These are phyloP conservation scores for Microsporum audouinii DNA, from an alignment of 2,329 filamentous ascomycete species.

Conservation along the genomic window DNA sequence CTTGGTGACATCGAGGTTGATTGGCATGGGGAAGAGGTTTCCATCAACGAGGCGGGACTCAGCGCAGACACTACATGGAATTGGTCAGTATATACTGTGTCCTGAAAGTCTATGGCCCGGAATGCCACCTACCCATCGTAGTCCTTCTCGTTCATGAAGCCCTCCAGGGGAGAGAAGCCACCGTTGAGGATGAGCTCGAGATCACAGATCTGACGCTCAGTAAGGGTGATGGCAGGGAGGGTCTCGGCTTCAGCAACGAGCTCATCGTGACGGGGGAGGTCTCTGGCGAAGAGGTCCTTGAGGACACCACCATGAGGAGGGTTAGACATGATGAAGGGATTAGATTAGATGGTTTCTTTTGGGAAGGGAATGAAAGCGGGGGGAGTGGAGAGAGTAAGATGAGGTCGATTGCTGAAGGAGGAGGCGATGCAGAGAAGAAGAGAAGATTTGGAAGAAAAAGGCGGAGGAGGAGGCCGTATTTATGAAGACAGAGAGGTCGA, in stretches of 20 bases:
- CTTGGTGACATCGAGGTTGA: slow-evolving; percentile 76
- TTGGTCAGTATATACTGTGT: background rate
- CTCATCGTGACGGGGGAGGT: slow-evolving; percentile 69
- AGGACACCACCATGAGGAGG: slow-evolving; percentile 79
- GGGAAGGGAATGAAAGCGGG: background rate
- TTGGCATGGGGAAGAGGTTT: slow-evolving; percentile 90
- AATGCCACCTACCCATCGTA: slow-evolving; percentile 64
- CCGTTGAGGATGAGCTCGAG: slow-evolving; percentile 94
- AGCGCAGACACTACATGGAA: slow-evolving; percentile 60
- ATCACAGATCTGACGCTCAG: slow-evolving; percentile 93
- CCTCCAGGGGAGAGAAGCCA: slow-evolving; percentile 94
- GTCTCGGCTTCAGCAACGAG: slow-evolving; percentile 74
- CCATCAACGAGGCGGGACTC: slow-evolving; percentile 78
- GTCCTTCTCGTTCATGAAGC: slow-evolving; percentile 95
- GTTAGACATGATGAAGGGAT: slow-evolving; percentile 35
- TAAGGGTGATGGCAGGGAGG: slow-evolving; percentile 72
- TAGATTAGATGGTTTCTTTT: background rate
- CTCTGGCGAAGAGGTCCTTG: slow-evolving; percentile 93
- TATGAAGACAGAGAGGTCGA: background rate
- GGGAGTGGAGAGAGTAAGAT: background rate
- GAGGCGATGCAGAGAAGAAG: slow-evolving; percentile 1
- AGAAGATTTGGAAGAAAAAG: background rate
- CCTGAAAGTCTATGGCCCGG: background rate
- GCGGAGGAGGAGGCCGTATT: slow-evolving; percentile 1
- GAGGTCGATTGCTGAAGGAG: background rate